Percentiles rank a stretch among this genome's conserved stretches.
phyloP scores from a whole-genome alignment of 805 yeast genomes.

The Candida argentea region DNA sequence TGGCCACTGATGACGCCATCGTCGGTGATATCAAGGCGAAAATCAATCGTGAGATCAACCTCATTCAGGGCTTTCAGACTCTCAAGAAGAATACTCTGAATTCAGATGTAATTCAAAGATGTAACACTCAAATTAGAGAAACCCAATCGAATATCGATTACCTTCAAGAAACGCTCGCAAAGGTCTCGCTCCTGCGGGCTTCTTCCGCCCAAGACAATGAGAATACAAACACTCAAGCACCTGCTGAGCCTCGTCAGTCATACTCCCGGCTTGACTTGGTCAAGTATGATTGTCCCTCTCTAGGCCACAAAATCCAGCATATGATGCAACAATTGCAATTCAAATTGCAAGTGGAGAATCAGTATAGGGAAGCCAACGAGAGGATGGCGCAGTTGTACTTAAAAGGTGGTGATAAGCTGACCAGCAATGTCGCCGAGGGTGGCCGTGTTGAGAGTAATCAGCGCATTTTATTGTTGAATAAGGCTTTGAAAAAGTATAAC shows the following conservation, averaged over 20 bases:
- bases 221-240: slow-evolving; percentile 1
- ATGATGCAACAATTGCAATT: slow-evolving; percentile 94
- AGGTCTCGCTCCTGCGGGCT: slow-evolving; percentile 34
- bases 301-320: slow-evolving; percentile 89
- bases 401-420: slow-evolving; percentile 82
- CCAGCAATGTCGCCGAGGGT: slow-evolving; percentile 80
- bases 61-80: slow-evolving; percentile 79
- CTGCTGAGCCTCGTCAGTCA: slow-evolving; percentile 13
- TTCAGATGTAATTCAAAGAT: slow-evolving; percentile 75
- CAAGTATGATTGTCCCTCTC: slow-evolving; percentile 87
- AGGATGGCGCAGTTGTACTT: slow-evolving; percentile 79
- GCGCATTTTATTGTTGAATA: slow-evolving; percentile 73
- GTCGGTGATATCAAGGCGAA: slow-evolving; percentile 67
- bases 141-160: slow-evolving; percentile 88
- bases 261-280: slow-evolving; percentile 71
- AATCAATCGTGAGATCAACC: slow-evolving; percentile 80
- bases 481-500: slow-evolving; percentile 77
- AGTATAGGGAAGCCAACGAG: slow-evolving; percentile 86
- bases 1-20: slow-evolving; percentile 24
- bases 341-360: slow-evolving; percentile 87
- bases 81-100: slow-evolving; percentile 73
- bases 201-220: slow-evolving; percentile 6
- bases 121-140: slow-evolving; percentile 84
- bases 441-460: slow-evolving; percentile 79
- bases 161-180: slow-evolving; percentile 64